A percentile compares a stretch with the other conserved stretches of the same genome.
These are phyloP conservation scores for Ascomycota sp. DNA, from an alignment of 2,329 filamentous ascomycete species.

Conservation along the genomic window DNA sequence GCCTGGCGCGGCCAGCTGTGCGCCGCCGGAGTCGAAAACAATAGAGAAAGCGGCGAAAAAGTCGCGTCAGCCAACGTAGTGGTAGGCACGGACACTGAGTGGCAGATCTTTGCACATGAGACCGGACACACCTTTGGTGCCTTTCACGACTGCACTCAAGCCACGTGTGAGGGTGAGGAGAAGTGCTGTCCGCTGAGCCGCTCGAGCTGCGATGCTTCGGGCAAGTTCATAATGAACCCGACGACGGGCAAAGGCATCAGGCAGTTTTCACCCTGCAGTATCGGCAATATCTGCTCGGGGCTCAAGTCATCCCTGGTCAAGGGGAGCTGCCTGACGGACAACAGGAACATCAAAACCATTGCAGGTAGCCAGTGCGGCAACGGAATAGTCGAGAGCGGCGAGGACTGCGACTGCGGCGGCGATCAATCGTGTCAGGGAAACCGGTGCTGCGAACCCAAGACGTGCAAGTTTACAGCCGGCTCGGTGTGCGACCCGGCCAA, in stretches of 20 bases:
- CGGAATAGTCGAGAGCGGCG: constrained; percentile 83
- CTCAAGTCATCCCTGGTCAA: constrained; percentile 55
- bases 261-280: constrained; percentile 66
- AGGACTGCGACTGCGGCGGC: constrained; percentile 93
- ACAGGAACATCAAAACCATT: constrained; percentile 64
- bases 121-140: constrained; percentile 88
- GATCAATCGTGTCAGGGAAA: constrained; percentile 49
- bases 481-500: constrained; percentile 67
- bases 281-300: constrained; percentile 87
- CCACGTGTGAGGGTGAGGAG: constrained; percentile 39
- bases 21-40: constrained; percentile 28
- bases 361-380: constrained; percentile 80
- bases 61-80: constrained; percentile 82
- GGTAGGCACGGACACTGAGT: constrained; percentile 62
- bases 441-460: constrained; percentile 62
- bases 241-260: constrained; percentile 56
- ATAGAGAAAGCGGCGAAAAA: constrained; percentile 39
- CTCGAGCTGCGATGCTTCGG: constrained; percentile 50
- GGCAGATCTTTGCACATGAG: constrained; percentile 93
- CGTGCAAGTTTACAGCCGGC: constrained; percentile 61
- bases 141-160: constrained; percentile 68
- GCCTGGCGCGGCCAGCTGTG: constrained; percentile 89
- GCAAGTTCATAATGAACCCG: constrained; percentile 90
- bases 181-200: constrained; percentile 62
- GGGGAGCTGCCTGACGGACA: constrained; percentile 60